Base-by-base conservation (phyloP, 2,329 filamentous ascomycete genomes). In the Onygenales sp. region DNA sequence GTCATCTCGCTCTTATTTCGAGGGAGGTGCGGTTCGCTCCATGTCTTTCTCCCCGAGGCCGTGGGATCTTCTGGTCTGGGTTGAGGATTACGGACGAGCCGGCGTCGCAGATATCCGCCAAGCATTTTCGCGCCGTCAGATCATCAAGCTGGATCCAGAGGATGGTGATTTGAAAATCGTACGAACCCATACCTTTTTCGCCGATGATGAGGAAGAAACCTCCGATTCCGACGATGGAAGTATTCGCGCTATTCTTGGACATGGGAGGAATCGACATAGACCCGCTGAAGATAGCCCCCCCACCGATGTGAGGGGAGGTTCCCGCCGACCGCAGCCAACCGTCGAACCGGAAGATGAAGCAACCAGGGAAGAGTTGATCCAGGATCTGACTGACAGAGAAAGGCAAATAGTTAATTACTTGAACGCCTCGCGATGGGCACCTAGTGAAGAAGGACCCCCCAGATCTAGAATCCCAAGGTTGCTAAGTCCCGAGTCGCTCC, bases 41-140 rank as follows among this genome's bases (percentile, higher is more conserved):
- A 94, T 97, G 87, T 80, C 86, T 1, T 98, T 98, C 66, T 90
- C 88, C 4, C 91, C 92, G 0, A 87, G 87, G 1, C 89, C 91
- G 0, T 92, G 86, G 76, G 92, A 96, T 65, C 80, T 98, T 14
- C 75, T 98, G 42, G 87, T 94, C 6, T 97, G 93, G 91, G 88
- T 90, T 7, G 93, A 98, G 69, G 88, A 95, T 62, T 85, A 87
- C 58, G 75, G 74, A 13, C 67, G 71, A 57, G 71, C 71, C 44
- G 75, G 74, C 7, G 60, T 77, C 54, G 72, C 73, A 35, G 75
- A 77, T 60, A 63, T 76, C 48, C 73, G 75, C 41, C 72, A 72
- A 54, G 63, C 62, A n/a, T 76, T 75, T 55, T 60, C 66, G 33
- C 69, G 74, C 47, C 66, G 72, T 50, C 74, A 77, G 57, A 66